These are phyloP conservation scores for Parsonsia alboflavescens DNA, from an alignment of 257 asterid genomes.

Conservation along the genomic window DNA sequence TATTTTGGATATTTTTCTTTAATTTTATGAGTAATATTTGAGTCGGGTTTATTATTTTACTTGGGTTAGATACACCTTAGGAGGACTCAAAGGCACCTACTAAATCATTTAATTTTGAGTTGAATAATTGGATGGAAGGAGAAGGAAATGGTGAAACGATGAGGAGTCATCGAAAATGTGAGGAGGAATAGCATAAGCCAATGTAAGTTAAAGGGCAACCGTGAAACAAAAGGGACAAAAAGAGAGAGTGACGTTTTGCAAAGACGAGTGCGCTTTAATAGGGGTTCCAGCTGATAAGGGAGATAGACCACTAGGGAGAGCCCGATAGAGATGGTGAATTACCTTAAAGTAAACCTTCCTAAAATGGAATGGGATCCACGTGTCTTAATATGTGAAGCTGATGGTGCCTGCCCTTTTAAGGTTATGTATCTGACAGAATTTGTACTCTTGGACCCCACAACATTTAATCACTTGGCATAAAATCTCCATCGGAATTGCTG, in stretches of 20 bases:
- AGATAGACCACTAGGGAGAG: background rate
- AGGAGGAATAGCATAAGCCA: constrained; percentile 11
- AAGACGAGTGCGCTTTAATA: constrained; percentile 10
- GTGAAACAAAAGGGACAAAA: constrained; percentile 23
- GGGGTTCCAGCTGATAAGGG: background rate
- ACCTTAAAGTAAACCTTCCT: constrained; percentile 38
- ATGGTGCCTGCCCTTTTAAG: constrained; percentile 37
- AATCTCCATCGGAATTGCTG: constrained; percentile 9
- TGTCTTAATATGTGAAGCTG: constrained; percentile 34
- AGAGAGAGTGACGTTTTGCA: constrained; percentile 26
- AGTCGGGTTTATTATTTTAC: no score
- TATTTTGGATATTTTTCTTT: no score
- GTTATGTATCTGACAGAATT: constrained; percentile 30
- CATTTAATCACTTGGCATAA: constrained; percentile 17
- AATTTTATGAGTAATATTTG: no score
- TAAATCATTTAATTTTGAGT: no score
- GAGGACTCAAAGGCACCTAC: no score
- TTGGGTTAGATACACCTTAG: no score
- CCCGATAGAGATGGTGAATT: constrained; percentile 36
- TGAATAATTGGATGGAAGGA: no score
- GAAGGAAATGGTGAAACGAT: no score
- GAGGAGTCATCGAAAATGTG: no score
- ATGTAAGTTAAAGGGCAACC: constrained; percentile 19
- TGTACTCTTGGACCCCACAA: constrained; percentile 30
- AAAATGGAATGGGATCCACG: constrained; percentile 32